phyloP scores from a whole-genome alignment of 2,329 filamentous ascomycete genomes.

The Trematosphaeria pertusa region DNA sequence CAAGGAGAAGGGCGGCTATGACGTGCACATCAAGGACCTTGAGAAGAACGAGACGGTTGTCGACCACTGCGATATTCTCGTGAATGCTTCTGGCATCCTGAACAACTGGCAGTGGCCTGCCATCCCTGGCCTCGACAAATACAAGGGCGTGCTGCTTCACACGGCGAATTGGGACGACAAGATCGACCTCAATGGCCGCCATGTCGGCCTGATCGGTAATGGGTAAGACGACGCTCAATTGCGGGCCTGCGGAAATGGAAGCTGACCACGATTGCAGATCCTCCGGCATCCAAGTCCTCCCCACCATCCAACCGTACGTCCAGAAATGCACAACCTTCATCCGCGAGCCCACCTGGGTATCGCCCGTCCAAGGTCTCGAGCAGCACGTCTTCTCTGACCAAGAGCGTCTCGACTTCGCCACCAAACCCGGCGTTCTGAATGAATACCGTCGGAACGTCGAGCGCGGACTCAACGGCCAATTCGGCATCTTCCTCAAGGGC shows the following conservation, averaged over 20 bases:
- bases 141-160: conserved; percentile 62
- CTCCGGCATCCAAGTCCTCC: conserved; percentile 62
- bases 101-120: conserved; percentile 62
- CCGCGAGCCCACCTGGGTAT: conserved; percentile 59
- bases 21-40: conserved; percentile 45
- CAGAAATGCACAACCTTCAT: conserved; percentile 59
- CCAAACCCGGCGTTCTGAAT: conserved; percentile 48
- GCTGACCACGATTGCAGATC: conserved; percentile 51
- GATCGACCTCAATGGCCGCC: conserved; percentile 56
- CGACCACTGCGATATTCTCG: conserved; percentile 57
- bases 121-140: conserved; percentile 59
- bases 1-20: conserved; percentile 42
- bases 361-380: conserved; percentile 53
- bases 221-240: conserved; percentile 37
- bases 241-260: conserved; percentile 22
- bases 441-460: conserved; percentile 56
- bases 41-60: conserved; percentile 34
- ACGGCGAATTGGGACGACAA: conserved; percentile 63
- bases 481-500: conserved; percentile 56
- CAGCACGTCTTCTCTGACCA: conserved; percentile 52
- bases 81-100: conserved; percentile 59
- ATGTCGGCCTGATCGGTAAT: conserved; percentile 63
- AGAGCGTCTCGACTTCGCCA: conserved; percentile 52
- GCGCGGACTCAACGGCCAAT: conserved; percentile 55
- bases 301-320: conserved; percentile 54